Base-by-base conservation (phyloP, 2,329 filamentous ascomycete species). In the Volutella citrinella region DNA sequence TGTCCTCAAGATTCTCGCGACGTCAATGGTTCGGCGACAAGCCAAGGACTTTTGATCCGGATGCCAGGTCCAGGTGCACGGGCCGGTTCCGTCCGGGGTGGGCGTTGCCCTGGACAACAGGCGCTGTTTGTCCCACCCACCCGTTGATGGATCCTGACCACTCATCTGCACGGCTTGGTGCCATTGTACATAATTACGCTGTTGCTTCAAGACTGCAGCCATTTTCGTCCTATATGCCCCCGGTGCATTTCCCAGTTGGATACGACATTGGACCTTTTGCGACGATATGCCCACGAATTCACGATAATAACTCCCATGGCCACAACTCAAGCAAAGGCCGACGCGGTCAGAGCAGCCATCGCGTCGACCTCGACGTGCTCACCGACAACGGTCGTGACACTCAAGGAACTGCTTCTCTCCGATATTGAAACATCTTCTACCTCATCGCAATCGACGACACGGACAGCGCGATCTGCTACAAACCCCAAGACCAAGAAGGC, bases 331-430 rank as follows among this genome's bases (percentile, higher is more conserved):
- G 54, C 55, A 45, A 67, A 68, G 48, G 55, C 54, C 50, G 69
- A 73, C 42, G 66, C 72, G 40, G 69, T 78, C 51, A 79, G 77
- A 52, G 61, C 64, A 40, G 74, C 74, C 25, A 60, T 79, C 43
- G 62, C 70, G 42, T 74, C 70, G 34, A 66, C 66, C 10, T 60
- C 70, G 28, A 77, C 68, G 47, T 80, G 76, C 58, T 76, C 74
- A 26, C 59, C 69, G 15, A 55, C 68, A 4, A 70, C 65, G 19
- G 68, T 70, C 20, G 68, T 70, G 16, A 56, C 60, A 3, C 54
- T 74, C 38, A 72, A 70, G 49, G 68, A 72, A 33, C 57, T 74
- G 15, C 59, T 74, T 6, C 56, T 60, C 12, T 46, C 52, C 19
- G 64, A 66, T 10, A 12, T 49, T 33, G 59, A 62, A 27, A 31